A percentile compares a stretch with the other conserved stretches of the same genome.
These are phyloP conservation scores for Fusarium oligoseptatum DNA, from an alignment of 2,329 filamentous ascomycete species.

Conservation along the genomic window DNA sequence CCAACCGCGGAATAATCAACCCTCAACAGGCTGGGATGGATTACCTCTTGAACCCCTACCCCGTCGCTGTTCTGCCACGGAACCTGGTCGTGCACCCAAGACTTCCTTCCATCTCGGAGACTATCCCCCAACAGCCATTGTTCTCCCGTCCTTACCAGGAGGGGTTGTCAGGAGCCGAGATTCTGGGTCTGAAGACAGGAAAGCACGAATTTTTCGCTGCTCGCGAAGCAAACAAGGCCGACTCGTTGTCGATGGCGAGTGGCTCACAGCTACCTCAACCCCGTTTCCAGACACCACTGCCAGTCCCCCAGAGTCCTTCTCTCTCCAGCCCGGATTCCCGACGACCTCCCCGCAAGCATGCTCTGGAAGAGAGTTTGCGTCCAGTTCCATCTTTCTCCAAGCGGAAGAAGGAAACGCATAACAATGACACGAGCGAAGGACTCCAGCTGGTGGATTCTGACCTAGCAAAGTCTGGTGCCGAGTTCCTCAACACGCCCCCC, in stretches of 20 bases:
- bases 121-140: constrained; percentile 14
- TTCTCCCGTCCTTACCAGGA: neutral
- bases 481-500: constrained; percentile 49
- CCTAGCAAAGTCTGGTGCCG: constrained; percentile 49
- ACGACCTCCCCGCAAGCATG: neutral
- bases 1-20: neutral
- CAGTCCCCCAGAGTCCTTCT: neutral
- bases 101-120: constrained; percentile 39
- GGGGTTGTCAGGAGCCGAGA: constrained; percentile 38
- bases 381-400: neutral
- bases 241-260: constrained; percentile 11
- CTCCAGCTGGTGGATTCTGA: constrained; percentile 15
- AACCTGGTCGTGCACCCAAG: constrained; percentile 7
- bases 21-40: neutral
- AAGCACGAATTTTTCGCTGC: constrained; percentile 57
- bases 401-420: neutral
- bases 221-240: constrained; percentile 53
- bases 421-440: neutral
- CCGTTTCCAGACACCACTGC: neutral
- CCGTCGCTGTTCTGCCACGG: constrained; percentile 16
- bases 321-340: neutral
- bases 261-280: neutral
- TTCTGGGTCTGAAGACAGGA: constrained; percentile 53
- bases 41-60: constrained; percentile 12
- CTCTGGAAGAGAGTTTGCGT: neutral